Evolutionary conservation across 495 filamentous ascomycete species (phyloP), one percentile per base, ranked within the genome.

Genomic region (Annulohypoxylon stygium): DNA sequence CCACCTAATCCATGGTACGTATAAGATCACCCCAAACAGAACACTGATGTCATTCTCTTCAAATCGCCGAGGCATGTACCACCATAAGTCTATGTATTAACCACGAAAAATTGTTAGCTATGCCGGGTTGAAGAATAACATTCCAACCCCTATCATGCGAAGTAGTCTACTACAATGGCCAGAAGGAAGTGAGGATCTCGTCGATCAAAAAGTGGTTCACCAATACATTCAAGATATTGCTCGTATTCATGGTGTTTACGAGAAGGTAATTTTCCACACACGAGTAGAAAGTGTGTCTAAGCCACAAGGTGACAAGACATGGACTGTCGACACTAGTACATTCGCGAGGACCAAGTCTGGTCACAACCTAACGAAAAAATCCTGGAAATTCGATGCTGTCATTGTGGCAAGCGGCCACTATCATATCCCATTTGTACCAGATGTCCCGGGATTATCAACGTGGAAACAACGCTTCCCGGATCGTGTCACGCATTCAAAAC

Each of bases 121-220:
- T 65, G 82, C 83, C 3, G 88, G 88, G 18, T 79, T 93, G 10
- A 86, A 80, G 30, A 93, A 90, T 60, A 93, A 93, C 76, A 86
- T 93, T 4, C 83, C 89, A 4, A 92, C 89, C 1, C 81, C 81
- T 10, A 75, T 92, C 33, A 87, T 92, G 80, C 78, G 83, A 45
- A 86, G 87, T 33, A 88, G 82, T 57, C 81, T 90, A n/a, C 86
- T 86, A 55, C 71, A 80, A 0, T 92, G 90, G 89, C 86, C 88
- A 1, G 81, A 87, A 20, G 88, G 86, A 4, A 91, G 88, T 0
- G 83, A 82, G 12, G 82, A 83, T 45, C 87, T 83, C 71, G 85
- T 91, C 14, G 87, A 81, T 50, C 89, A 91, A 66, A 66, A 72
- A 16, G 79, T 86, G 2, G 79, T 91, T 9, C 85, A 86, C 39